These are phyloP conservation scores for Aspergillus panamensis DNA, from an alignment of 495 filamentous ascomycete species.

Conservation along the genomic window DNA sequence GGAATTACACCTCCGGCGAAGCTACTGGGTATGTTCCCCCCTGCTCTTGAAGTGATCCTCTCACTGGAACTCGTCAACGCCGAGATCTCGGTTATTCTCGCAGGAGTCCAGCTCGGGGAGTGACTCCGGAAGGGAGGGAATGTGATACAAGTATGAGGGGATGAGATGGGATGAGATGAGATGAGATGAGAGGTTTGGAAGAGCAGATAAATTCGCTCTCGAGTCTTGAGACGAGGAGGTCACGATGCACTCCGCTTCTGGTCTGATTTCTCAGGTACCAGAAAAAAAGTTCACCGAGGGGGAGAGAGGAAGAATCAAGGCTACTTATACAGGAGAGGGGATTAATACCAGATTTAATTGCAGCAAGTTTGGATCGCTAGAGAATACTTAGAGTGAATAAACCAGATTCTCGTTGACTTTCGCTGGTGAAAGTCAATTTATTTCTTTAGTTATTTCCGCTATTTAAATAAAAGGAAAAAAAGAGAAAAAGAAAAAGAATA, in stretches of 20 bases:
- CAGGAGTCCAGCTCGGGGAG: neutral
- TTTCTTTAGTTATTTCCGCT: too few species aligned
- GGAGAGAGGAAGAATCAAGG: neutral
- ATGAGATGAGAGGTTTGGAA: neutral
- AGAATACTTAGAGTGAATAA: neutral
- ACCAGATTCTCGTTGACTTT: neutral
- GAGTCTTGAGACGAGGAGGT: neutral
- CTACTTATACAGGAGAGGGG: neutral
- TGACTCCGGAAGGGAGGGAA: neutral
- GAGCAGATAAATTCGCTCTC: neutral
- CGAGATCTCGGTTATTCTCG: neutral
- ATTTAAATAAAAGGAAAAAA: neutral
- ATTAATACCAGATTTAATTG: neutral
- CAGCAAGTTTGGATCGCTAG: neutral
- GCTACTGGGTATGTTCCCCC: slow-evolving; percentile 8
- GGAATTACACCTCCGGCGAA: slow-evolving; percentile 24
- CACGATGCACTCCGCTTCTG: neutral
- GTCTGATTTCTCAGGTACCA: neutral
- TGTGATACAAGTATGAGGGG: neutral
- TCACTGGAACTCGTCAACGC: neutral
- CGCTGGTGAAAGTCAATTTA: neutral
- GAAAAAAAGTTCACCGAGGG: neutral
- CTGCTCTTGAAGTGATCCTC: neutral
- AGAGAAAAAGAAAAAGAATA: neutral
- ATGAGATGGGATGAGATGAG: too few species aligned